Evolutionary conservation across 2,329 filamentous ascomycete genomes (phyloP).

Genomic region (Phoma herbarum): DNA sequence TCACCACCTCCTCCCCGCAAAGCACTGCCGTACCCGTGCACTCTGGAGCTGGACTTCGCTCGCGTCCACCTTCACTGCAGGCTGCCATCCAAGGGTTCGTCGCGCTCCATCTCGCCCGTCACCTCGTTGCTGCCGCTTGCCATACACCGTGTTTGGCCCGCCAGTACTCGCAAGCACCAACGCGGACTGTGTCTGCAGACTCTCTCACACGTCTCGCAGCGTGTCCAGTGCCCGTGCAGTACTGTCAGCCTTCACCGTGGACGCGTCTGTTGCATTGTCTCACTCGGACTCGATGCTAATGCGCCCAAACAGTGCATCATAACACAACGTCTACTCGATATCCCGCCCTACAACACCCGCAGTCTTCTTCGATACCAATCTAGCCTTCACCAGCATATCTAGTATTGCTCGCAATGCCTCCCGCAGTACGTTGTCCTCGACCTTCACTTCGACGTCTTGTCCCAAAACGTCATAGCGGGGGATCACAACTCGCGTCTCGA

Average conservation of each 20-base stretch:
- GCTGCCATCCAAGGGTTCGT: slow-evolving; percentile 43
- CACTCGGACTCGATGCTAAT: slow-evolving; percentile 38
- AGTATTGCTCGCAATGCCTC: slow-evolving; percentile 62
- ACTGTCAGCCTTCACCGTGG: slow-evolving; percentile 34
- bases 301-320: slow-evolving; percentile 46
- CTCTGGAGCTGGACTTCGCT: slow-evolving; percentile 46
- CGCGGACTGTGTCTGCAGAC: slow-evolving; percentile 35
- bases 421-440: slow-evolving; percentile 57
- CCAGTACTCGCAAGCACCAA: slow-evolving; percentile 41
- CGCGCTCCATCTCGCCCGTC: slow-evolving; percentile 38
- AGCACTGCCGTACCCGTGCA: slow-evolving; percentile 35
- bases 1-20: slow-evolving; percentile 25
- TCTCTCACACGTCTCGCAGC: slow-evolving; percentile 27
- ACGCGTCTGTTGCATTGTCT: slow-evolving; percentile 27
- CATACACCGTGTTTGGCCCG: slow-evolving; percentile 44
- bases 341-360: slow-evolving; percentile 37
- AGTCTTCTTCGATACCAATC: slow-evolving; percentile 33
- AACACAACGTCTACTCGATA: slow-evolving; percentile 47
- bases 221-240: slow-evolving; percentile 34
- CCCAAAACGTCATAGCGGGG: slow-evolving; percentile 21
- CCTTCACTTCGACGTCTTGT: slow-evolving; percentile 21
- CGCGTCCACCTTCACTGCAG: slow-evolving; percentile 38
- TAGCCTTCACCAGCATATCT: slow-evolving; percentile 49
- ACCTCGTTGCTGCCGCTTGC: slow-evolving; percentile 45
- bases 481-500: slow-evolving; percentile 9